Conservation (phyloP, 768 basidiomycete genomes). For the Panellus pusillus region DNA sequence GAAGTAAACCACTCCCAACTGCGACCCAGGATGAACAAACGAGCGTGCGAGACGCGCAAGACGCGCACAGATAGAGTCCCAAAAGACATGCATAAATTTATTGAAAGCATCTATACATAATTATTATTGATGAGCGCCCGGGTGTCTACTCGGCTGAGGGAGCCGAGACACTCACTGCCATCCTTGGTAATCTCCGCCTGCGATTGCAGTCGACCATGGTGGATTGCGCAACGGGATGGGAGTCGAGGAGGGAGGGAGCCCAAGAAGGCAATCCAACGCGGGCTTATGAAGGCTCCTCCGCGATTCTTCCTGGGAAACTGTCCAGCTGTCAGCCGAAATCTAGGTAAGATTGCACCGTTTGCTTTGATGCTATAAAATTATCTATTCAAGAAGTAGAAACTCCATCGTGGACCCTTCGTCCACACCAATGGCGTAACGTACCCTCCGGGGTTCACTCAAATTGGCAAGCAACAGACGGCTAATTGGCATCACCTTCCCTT, state of each 20-base stretch:
- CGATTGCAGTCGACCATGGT: constrained; percentile 61
- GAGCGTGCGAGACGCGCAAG: neutral
- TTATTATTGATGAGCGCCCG: neutral
- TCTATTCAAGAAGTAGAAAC: too few relatives aligned
- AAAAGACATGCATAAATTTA: constrained; percentile 61
- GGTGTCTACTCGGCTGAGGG: neutral
- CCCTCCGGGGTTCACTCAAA: too few relatives aligned
- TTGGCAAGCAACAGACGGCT: neutral
- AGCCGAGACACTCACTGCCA: constrained; percentile 35
- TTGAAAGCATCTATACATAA: constrained; percentile 44
- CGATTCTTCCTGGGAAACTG: constrained; percentile 18
- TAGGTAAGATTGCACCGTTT: neutral
- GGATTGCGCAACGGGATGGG: constrained; percentile 16
- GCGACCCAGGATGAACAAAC: constrained; percentile 13
- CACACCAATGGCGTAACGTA: too few relatives aligned
- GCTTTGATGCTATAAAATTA: too few relatives aligned
- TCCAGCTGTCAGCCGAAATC: constrained; percentile 2
- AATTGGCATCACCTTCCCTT: too few relatives aligned
- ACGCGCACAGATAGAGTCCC: constrained; percentile 57
- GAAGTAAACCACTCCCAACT: constrained; percentile 73
- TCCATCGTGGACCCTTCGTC: too few relatives aligned
- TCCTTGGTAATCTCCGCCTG: constrained; percentile 46
- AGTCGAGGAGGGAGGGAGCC: constrained; percentile 15
- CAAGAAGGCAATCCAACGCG: neutral
- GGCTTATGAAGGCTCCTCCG: constrained; percentile 5